A percentile compares a stretch with the other conserved stretches of the same genome.
Conservation (phyloP, 1,284 basidiomycete species). For the Cryptococcus sp. region DNA sequence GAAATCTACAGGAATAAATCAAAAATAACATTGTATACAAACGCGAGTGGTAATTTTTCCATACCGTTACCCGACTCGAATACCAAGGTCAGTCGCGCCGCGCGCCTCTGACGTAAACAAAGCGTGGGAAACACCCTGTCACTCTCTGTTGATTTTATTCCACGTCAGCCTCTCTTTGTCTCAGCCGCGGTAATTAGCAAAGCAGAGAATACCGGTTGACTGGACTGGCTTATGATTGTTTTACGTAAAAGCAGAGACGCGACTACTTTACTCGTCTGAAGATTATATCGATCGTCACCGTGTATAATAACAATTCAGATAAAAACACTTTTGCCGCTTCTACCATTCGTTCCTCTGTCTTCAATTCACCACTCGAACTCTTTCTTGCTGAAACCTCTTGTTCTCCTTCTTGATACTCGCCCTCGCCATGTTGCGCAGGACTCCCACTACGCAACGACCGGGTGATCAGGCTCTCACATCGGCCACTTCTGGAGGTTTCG, state of each 20-base stretch:
- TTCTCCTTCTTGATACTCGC: background rate
- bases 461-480: constrained; percentile 40
- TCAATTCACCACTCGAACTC: background rate
- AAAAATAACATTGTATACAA: too few species aligned
- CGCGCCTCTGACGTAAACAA: too few species aligned
- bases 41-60: too few species aligned
- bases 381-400: background rate
- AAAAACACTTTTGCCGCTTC: constrained; percentile 1
- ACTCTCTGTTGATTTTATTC: background rate
- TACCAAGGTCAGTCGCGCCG: too few species aligned
- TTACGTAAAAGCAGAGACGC: constrained; percentile 1
- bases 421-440: constrained; percentile 36
- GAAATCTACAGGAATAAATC: too few species aligned
- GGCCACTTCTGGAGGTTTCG: constrained; percentile 49
- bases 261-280: constrained; percentile 5
- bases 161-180: constrained; percentile 4
- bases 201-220: constrained; percentile 3
- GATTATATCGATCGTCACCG: too few species aligned
- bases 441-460: constrained; percentile 22
- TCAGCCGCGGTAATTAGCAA: background rate
- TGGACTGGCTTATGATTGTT: background rate
- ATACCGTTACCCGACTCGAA: too few species aligned
- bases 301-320: background rate
- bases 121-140: too few species aligned
- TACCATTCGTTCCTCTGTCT: background rate